phyloP scores from a whole-genome alignment of 2,329 filamentous ascomycete species.

The Pseudonectria foliicola region DNA sequence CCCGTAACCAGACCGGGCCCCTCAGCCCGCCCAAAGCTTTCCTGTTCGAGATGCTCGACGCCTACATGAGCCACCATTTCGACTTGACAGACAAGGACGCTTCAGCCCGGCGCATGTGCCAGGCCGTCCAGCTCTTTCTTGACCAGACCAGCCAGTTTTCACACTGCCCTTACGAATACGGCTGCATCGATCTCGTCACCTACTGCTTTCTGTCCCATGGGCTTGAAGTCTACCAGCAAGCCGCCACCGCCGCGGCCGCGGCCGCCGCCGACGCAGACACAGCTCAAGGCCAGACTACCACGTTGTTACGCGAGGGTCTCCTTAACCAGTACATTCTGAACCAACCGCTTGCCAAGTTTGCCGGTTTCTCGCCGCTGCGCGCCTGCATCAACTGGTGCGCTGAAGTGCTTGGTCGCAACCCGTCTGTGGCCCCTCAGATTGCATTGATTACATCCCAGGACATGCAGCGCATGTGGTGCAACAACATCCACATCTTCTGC shows the following conservation, averaged over 20 bases:
- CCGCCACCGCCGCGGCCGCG: slow-evolving; percentile 1
- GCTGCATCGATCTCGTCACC: slow-evolving; percentile 15
- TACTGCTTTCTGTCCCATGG: slow-evolving; percentile 14
- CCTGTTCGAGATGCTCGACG: slow-evolving; percentile 13
- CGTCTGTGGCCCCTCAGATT: slow-evolving; percentile 9
- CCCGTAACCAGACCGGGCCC: slow-evolving; percentile 1
- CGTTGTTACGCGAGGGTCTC: slow-evolving; percentile 10
- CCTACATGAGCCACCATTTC: slow-evolving; percentile 9
- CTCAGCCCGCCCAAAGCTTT: slow-evolving; percentile 6
- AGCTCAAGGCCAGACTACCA: neutral
- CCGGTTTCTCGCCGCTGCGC: slow-evolving; percentile 6
- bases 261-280: no score
- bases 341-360: slow-evolving; percentile 11
- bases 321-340: slow-evolving; percentile 14
- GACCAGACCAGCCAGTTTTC: slow-evolving; percentile 4
- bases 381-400: slow-evolving; percentile 16
- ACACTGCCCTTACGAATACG: slow-evolving; percentile 8
- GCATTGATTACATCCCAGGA: slow-evolving; percentile 6
- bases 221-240: slow-evolving; percentile 14
- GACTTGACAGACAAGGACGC: slow-evolving; percentile 5
- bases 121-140: slow-evolving; percentile 7
- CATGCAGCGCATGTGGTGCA: slow-evolving; percentile 11
- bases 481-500: slow-evolving; percentile 18
- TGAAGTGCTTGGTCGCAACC: slow-evolving; percentile 10
- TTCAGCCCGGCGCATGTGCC: slow-evolving; percentile 2